Evolutionary conservation across 2,329 filamentous ascomycete species (phyloP).

Genomic region (Ascochyta koolunga): DNA sequence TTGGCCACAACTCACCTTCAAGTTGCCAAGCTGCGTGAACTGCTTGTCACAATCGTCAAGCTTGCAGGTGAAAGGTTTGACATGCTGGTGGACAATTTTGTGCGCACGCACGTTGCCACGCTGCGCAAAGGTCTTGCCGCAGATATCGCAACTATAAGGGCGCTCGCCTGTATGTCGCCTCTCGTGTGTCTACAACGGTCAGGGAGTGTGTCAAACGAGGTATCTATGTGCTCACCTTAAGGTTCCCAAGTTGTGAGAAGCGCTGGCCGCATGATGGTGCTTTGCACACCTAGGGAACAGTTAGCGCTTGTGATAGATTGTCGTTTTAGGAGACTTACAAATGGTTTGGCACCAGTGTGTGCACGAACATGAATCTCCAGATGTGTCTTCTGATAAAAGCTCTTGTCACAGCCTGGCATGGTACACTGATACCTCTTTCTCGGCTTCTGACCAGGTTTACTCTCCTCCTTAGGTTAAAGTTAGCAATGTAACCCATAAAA

Average conservation of each 20-base stretch:
- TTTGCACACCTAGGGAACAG: constrained; percentile 63
- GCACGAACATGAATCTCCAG: constrained; percentile 86
- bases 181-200: constrained; percentile 72
- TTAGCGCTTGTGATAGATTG: constrained; percentile 16
- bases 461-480: constrained; percentile 27
- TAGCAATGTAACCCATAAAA: neutral
- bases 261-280: constrained; percentile 74
- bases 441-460: constrained; percentile 46
- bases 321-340: constrained; percentile 62
- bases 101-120: constrained; percentile 85
- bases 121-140: constrained; percentile 83
- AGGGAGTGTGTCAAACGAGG: constrained; percentile 3
- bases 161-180: constrained; percentile 86
- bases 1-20: constrained; percentile 68
- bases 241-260: constrained; percentile 89
- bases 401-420: constrained; percentile 76
- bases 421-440: constrained; percentile 76
- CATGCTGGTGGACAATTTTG: constrained; percentile 76
- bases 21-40: constrained; percentile 88
- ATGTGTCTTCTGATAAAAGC: constrained; percentile 90
- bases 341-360: constrained; percentile 90
- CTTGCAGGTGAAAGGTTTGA: constrained; percentile 80
- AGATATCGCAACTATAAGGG: constrained; percentile 79
- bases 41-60: constrained; percentile 84
- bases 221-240: constrained; percentile 67